Evolutionary conservation across 495 filamentous ascomycete genomes (phyloP), one percentile per base, ranked within the genome.

Genomic region (Rostrohypoxylon terebratum): DNA sequence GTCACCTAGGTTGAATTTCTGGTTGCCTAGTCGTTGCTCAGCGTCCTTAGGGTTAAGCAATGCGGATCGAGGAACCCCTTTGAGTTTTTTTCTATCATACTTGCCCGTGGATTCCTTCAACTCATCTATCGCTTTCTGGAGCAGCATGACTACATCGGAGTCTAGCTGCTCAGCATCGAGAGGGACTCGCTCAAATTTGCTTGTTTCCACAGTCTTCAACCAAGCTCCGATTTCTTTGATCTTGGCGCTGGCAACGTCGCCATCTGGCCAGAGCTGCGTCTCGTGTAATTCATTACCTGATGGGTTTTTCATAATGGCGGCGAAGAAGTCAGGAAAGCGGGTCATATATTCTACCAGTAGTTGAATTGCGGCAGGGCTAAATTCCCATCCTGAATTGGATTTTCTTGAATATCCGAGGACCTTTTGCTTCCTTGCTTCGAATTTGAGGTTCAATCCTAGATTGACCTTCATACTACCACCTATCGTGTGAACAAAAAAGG

Each of bases 91-190:
- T 75, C 87, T 86, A 31, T 88, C 85, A 16, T 77, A 50, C 51
- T 79, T 79, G 5, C 70, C 51, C 7, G 75, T 79, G 2, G 88
- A 83, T 53, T 87, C 84, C 20, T 77, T 81, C 11, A 83, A 74
- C 57, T 78, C 73, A 74, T 97, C 92, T 3, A 93, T 90, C 50
- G 92, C 91, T 54, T 85, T 75, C 75, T 97, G 94, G 67, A 99
- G 94, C 73, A 87, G 76, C 82, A 89, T 89, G 40, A 98, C 95
- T 20, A 92, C 87, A 59, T 94, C 92, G 3, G 93, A 97, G 76
- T 99, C 96, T 0, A 99, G 86, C 76, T 99, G 96, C 74, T 97
- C 92, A 6, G 96, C 96, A 68, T 98, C 96, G 13, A 98, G 88
- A 8, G 96, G 94, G 2, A 98, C 96, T 62, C 90, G 89, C 78